Evolutionary conservation across 2,329 filamentous ascomycete genomes (phyloP).

Genomic region (Zopfia rhizophila): DNA sequence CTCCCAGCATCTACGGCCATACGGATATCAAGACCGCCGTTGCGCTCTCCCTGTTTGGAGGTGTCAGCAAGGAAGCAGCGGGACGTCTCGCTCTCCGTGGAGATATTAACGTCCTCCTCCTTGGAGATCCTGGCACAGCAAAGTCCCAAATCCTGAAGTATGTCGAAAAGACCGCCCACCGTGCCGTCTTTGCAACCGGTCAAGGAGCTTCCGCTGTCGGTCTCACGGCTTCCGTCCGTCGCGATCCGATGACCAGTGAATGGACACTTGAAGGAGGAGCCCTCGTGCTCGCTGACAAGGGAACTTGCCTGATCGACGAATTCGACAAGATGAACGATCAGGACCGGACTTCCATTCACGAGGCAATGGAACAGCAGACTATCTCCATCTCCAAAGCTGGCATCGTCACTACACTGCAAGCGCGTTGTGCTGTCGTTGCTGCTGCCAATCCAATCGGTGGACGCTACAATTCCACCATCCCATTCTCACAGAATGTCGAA

Average conservation of each 20-base stretch:
- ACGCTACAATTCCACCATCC: conserved; percentile 94
- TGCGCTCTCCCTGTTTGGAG: conserved; percentile 92
- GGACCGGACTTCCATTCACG: conserved; percentile 96
- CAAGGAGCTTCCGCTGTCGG: conserved; percentile 97
- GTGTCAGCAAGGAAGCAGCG: conserved; percentile 89
- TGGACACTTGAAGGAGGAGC: conserved; percentile 98
- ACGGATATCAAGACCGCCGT: conserved; percentile 97
- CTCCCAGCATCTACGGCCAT: conserved; percentile 97
- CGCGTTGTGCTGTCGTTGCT: conserved; percentile 94
- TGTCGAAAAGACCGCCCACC: conserved; percentile 95
- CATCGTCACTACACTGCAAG: conserved; percentile 96
- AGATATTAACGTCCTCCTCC: conserved; percentile 96
- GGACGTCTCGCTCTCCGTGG: conserved; percentile 92
- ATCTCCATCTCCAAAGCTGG: conserved; percentile 99
- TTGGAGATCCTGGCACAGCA: conserved; percentile 96
- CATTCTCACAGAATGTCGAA: conserved; percentile 96
- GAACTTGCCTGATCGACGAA: conserved; percentile 96
- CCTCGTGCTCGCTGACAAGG: conserved; percentile 91
- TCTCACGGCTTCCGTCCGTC: conserved; percentile 95
- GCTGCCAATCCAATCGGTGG: conserved; percentile 97
- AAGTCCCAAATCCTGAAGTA: conserved; percentile 99
- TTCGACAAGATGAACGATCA: conserved; percentile 99
- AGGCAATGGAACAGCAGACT: conserved; percentile 99
- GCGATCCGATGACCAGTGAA: conserved; percentile 93
- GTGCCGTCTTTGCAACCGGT: conserved; percentile 96